A percentile compares a stretch with the other conserved stretches of the same genome.
Conservation (phyloP, 306 rosid genomes). For the Cucumis cinereus region DNA sequence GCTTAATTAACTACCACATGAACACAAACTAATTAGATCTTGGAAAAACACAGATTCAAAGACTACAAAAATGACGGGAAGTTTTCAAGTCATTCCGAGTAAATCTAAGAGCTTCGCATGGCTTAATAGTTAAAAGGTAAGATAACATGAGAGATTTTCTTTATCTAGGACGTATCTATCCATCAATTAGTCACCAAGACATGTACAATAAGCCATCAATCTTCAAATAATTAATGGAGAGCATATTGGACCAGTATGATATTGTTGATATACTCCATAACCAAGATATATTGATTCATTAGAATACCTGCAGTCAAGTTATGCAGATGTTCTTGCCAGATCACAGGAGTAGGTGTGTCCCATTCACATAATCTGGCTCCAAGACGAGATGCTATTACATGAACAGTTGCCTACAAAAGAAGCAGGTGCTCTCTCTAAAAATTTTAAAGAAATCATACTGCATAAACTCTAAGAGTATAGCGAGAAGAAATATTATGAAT, state of each 20-base stretch:
- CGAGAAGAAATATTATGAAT: background rate
- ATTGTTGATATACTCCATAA: background rate
- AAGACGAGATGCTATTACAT: slow-evolving; percentile 62
- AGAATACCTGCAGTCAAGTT: slow-evolving; percentile 57
- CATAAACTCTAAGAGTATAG: background rate
- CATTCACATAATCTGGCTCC: slow-evolving; percentile 66
- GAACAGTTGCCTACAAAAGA: slow-evolving; percentile 50
- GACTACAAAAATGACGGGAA: background rate
- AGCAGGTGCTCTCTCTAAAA: background rate
- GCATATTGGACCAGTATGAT: background rate
- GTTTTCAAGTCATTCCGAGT: slow-evolving; percentile 6
- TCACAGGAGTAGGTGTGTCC: slow-evolving; percentile 81
- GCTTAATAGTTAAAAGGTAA: background rate
- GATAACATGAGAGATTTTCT: background rate
- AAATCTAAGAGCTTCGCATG: slow-evolving; percentile 6
- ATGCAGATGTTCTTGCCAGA: slow-evolving; percentile 85
- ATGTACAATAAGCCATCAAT: background rate
- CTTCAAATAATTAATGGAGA: background rate
- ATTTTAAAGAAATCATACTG: background rate
- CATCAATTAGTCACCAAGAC: background rate
- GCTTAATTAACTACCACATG: background rate
- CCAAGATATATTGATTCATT: background rate
- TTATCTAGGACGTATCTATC: background rate
- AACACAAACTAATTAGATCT: background rate
- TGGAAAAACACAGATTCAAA: background rate